Evolutionary conservation across 2,329 filamentous ascomycete genomes (phyloP).

Genomic region (Aspergillus japonicus): DNA sequence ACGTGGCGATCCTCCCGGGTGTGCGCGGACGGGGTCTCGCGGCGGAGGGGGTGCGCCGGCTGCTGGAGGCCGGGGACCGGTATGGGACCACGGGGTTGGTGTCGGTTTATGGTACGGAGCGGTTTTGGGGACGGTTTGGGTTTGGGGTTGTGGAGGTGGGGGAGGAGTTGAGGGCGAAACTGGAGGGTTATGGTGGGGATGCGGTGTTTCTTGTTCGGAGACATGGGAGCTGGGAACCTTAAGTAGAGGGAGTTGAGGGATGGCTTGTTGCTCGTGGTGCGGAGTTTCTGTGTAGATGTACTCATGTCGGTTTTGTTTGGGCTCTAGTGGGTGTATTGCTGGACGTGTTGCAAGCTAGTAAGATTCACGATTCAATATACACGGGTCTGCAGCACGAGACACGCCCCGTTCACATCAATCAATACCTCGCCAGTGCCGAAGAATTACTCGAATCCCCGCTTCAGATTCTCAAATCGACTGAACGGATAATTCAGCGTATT

Average conservation of each 20-base stretch:
- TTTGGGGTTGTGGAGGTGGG: not conserved
- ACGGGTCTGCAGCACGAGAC: not conserved
- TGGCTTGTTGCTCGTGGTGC: too few species aligned
- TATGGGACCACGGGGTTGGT: not conserved
- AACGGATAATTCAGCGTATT: slow-evolving; percentile 55
- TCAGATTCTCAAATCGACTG: slow-evolving; percentile 53
- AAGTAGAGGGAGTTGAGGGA: too few species aligned
- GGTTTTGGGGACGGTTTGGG: slow-evolving; percentile 7
- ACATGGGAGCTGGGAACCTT: too few species aligned
- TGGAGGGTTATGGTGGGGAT: slow-evolving; percentile 3
- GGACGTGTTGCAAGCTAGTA: too few species aligned
- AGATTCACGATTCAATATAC: too few species aligned
- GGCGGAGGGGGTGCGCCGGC: not conserved
- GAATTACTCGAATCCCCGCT: not conserved
- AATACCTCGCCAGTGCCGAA: not conserved
- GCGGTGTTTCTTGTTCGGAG: too few species aligned
- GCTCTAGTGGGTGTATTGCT: too few species aligned
- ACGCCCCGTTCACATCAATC: too few species aligned
- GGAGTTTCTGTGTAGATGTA: too few species aligned
- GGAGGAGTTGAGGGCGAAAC: not conserved
- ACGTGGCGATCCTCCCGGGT: slow-evolving; percentile 4
- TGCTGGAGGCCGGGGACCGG: not conserved
- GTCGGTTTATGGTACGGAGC: slow-evolving; percentile 8
- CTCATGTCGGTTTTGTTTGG: too few species aligned
- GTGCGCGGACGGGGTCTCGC: not conserved